Conservation (phyloP, 2,329 filamentous ascomycete genomes). For the Dactylellina drechsleri region DNA sequence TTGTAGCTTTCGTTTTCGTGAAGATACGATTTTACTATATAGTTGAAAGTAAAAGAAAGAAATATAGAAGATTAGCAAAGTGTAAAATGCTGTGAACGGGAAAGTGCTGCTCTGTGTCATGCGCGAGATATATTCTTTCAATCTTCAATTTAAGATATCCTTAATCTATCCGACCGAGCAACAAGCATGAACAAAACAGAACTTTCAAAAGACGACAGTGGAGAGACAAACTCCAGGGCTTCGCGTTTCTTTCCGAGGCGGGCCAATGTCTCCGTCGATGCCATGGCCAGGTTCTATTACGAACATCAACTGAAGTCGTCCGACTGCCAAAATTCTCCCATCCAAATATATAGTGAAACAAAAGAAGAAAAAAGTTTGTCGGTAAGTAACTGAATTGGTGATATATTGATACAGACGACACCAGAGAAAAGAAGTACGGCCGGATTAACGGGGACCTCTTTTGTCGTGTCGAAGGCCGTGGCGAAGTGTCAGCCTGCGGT, state of each 20-base stretch:
- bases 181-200: not conserved
- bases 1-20: constrained; percentile 89
- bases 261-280: constrained; percentile 35
- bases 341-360: constrained; percentile 9
- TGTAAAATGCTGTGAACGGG: not conserved
- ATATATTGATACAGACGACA: not conserved
- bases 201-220: not conserved
- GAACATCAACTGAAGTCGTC: constrained; percentile 12
- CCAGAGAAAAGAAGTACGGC: constrained; percentile 42
- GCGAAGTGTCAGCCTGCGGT: not conserved
- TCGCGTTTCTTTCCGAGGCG: constrained; percentile 53
- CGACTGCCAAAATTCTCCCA: constrained; percentile 23
- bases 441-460: constrained; percentile 49
- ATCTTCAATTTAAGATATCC: constrained; percentile 18
- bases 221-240: constrained; percentile 48
- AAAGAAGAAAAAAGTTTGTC: constrained; percentile 1
- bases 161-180: constrained; percentile 17
- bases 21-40: constrained; percentile 76
- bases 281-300: constrained; percentile 23
- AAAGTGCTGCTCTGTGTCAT: constrained; percentile 1
- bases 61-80: not conserved
- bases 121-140: constrained; percentile 13
- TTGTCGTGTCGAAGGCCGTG: constrained; percentile 10
- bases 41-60: constrained; percentile 56
- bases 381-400: constrained; percentile 12